phyloP scores from a whole-genome alignment of 371 early-diverging fungal genomes.

The Sporodiniella umbellata region DNA sequence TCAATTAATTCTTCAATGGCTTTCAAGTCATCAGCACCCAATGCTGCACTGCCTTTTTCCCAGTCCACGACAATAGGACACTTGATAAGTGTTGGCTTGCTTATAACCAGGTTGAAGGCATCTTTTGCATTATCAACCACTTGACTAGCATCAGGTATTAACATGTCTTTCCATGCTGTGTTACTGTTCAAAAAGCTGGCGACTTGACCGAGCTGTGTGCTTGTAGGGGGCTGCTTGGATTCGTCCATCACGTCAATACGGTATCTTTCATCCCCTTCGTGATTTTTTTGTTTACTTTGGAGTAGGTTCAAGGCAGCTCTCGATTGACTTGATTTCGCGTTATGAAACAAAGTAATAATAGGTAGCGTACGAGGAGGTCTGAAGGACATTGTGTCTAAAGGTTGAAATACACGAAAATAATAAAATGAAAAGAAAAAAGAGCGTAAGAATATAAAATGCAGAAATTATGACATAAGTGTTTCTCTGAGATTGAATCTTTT shows the following conservation, averaged over 20 bases:
- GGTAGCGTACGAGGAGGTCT: slow-evolving; percentile 43
- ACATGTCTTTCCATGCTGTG: slow-evolving; percentile 24
- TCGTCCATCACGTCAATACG: slow-evolving; percentile 25
- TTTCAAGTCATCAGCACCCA: slow-evolving; percentile 25
- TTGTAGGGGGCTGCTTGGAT: slow-evolving; percentile 14
- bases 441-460: not conserved
- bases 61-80: slow-evolving; percentile 42
- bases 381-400: slow-evolving; percentile 51
- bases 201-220: slow-evolving; percentile 22
- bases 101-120: slow-evolving; percentile 15
- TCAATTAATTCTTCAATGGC: slow-evolving; percentile 21
- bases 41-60: slow-evolving; percentile 37
- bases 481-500: not conserved
- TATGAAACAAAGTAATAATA: slow-evolving; percentile 33
- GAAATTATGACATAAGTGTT: not conserved
- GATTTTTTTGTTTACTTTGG: slow-evolving; percentile 22
- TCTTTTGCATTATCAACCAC: slow-evolving; percentile 15
- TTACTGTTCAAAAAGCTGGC: slow-evolving; percentile 14
- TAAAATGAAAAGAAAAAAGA: not conserved
- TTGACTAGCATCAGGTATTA: slow-evolving; percentile 6
- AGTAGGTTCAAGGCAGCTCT: slow-evolving; percentile 23
- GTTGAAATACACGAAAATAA: not conserved
- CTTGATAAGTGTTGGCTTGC: slow-evolving; percentile 20
- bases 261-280: slow-evolving; percentile 22
- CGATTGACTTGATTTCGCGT: slow-evolving; percentile 21